phyloP scores from a whole-genome alignment of 2,329 filamentous ascomycete species.

The Venturia effusa region DNA sequence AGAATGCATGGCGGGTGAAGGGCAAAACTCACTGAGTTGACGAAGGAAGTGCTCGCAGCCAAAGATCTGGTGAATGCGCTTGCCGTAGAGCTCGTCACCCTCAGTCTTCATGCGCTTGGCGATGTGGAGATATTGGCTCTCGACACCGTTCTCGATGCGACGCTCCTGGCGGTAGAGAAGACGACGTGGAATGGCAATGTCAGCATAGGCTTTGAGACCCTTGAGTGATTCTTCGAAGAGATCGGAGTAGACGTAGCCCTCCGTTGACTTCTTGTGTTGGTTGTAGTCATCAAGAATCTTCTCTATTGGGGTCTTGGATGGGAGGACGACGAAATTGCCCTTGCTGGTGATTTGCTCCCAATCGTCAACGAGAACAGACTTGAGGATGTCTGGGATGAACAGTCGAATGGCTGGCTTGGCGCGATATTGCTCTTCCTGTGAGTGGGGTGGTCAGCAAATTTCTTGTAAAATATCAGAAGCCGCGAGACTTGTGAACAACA shows the following conservation, averaged over 20 bases:
- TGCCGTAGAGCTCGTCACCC: slow-evolving; percentile 49
- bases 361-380: slow-evolving; percentile 88
- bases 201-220: slow-evolving; percentile 87
- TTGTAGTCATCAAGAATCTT: slow-evolving; percentile 74
- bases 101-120: slow-evolving; percentile 54
- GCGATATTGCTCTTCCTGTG: slow-evolving; percentile 79
- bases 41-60: slow-evolving; percentile 86
- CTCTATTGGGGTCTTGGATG: slow-evolving; percentile 63
- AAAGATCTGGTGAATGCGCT: slow-evolving; percentile 70
- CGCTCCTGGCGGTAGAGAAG: slow-evolving; percentile 92
- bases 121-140: slow-evolving; percentile 63
- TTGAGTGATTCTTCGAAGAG: slow-evolving; percentile 82
- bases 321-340: slow-evolving; percentile 76
- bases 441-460: background rate
- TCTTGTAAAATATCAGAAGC: background rate
- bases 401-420: slow-evolving; percentile 77
- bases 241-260: slow-evolving; percentile 64
- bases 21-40: slow-evolving; percentile 61
- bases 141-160: slow-evolving; percentile 24
- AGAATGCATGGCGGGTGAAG: background rate
- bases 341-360: slow-evolving; percentile 99
- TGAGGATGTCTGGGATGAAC: slow-evolving; percentile 76
- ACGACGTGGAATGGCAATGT: slow-evolving; percentile 77
- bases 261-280: slow-evolving; percentile 55
- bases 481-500: background rate